Evolutionary conservation across 495 filamentous ascomycete genomes (phyloP).

Genomic region (Cairneyella variabilis): DNA sequence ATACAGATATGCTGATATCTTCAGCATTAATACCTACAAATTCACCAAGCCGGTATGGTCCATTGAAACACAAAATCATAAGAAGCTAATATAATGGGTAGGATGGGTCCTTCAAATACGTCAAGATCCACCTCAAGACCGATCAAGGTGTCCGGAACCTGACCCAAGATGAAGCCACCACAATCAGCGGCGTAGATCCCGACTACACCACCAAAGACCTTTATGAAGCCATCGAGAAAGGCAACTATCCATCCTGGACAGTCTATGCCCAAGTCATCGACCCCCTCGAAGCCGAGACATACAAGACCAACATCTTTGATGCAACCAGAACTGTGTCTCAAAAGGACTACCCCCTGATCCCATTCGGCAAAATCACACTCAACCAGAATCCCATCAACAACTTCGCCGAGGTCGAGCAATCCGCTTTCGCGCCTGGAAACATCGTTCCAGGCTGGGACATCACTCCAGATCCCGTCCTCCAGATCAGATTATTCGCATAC

Average conservation of each 20-base stretch:
- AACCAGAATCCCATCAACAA: slow-evolving; percentile 72
- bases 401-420: slow-evolving; percentile 77
- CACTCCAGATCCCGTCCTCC: slow-evolving; percentile 76
- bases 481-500: slow-evolving; percentile 79
- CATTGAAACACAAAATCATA: too few relatives aligned
- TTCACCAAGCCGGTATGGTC: slow-evolving; percentile 37
- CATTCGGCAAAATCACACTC: slow-evolving; percentile 59
- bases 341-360: slow-evolving; percentile 62
- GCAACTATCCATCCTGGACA: slow-evolving; percentile 65
- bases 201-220: slow-evolving; percentile 71
- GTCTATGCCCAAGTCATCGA: slow-evolving; percentile 68
- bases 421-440: slow-evolving; percentile 78
- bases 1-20: slow-evolving; percentile 68
- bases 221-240: slow-evolving; percentile 62
- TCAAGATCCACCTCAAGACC: slow-evolving; percentile 50
- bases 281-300: slow-evolving; percentile 66
- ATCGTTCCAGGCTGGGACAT: slow-evolving; percentile 61
- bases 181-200: slow-evolving; percentile 55
- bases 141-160: slow-evolving; percentile 66
- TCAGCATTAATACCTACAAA: slow-evolving; percentile 46
- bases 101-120: slow-evolving; percentile 39
- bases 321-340: slow-evolving; percentile 79
- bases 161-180: slow-evolving; percentile 56
- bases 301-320: slow-evolving; percentile 74
- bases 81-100: too few relatives aligned